These are phyloP conservation scores for Pleurotus giganteus DNA, from an alignment of 768 basidiomycete genomes.

Conservation along the genomic window DNA sequence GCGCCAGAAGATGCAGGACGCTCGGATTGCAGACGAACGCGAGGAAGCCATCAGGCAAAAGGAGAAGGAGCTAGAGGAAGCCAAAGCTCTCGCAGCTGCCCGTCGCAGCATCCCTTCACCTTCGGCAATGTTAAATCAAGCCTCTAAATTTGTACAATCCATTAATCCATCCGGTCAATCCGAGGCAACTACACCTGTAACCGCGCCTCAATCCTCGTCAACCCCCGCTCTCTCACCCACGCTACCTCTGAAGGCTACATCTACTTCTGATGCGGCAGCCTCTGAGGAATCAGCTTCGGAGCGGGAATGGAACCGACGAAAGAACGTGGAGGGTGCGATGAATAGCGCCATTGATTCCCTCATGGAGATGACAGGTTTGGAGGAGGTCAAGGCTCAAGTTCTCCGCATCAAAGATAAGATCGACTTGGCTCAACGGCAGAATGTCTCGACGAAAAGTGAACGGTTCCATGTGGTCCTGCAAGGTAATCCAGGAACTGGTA, in stretches of 20 bases:
- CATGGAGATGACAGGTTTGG: constrained; percentile 71
- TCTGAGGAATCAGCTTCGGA: constrained; percentile 40
- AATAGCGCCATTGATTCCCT: constrained; percentile 59
- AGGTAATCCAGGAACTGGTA: constrained; percentile 77
- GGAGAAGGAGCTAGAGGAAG: constrained; percentile 40
- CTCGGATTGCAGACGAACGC: constrained; percentile 34
- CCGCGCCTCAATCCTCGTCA: not conserved
- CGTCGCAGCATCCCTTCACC: no score
- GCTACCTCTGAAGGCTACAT: constrained; percentile 1
- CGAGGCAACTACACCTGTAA: not conserved
- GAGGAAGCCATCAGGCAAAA: constrained; percentile 37
- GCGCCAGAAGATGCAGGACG: constrained; percentile 37
- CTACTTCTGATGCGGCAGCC: constrained; percentile 21
- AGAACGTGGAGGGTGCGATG: constrained; percentile 47
- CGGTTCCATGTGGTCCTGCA: constrained; percentile 61
- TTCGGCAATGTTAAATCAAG: no score
- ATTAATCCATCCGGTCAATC: not conserved
- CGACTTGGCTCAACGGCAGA: constrained; percentile 53
- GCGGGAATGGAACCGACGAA: constrained; percentile 57
- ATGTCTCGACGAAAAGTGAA: constrained; percentile 47
- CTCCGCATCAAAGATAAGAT: constrained; percentile 60
- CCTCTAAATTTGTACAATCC: no score
- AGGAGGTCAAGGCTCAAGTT: constrained; percentile 59
- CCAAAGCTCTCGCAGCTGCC: constrained; percentile 13
- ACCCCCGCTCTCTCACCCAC: constrained; percentile 2